Percentiles rank a stretch among this genome's conserved stretches.
Evolutionary conservation across 2,329 filamentous ascomycete genomes (phyloP).

Genomic region (Trichoderma sp.): DNA sequence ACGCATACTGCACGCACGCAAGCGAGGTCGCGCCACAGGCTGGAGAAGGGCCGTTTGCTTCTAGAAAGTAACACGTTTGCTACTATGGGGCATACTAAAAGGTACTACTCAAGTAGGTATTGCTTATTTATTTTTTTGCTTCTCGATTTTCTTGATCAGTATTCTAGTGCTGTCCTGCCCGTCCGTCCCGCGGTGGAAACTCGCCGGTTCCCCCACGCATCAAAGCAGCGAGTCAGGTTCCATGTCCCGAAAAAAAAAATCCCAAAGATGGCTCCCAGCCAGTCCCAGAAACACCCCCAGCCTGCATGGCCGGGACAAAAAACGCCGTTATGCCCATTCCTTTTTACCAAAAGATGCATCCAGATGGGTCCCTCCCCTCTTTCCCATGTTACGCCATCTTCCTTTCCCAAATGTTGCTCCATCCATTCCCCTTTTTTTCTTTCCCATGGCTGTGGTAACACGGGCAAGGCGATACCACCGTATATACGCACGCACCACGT

Average conservation of each 20-base stretch:
- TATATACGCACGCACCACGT: not conserved
- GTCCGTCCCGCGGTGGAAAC: not conserved
- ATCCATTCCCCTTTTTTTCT: not conserved
- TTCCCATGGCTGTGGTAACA: not conserved
- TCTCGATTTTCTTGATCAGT: not conserved
- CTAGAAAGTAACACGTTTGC: not conserved
- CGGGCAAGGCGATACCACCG: not conserved
- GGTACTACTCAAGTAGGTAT: not conserved
- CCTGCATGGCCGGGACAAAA: slow-evolving; percentile 18
- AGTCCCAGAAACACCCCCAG: slow-evolving; percentile 7
- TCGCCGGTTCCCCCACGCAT: slow-evolving; percentile 3
- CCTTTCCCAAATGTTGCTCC: not conserved
- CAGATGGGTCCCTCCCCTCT: not conserved
- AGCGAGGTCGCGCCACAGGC: not conserved
- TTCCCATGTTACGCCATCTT: slow-evolving; percentile 17
- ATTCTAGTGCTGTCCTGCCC: not conserved
- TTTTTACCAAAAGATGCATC: slow-evolving; percentile 11
- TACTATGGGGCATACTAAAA: not conserved
- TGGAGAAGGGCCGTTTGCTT: not conserved
- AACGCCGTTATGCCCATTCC: slow-evolving; percentile 17
- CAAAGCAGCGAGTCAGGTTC: slow-evolving; percentile 1
- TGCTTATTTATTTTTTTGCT: not conserved
- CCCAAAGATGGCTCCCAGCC: slow-evolving; percentile 6
- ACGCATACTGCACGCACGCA: not conserved
- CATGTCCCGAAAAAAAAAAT: not conserved